These are phyloP conservation scores for Thalassia testudinum DNA, from an alignment of 116 monocot species.

Conservation along the genomic window DNA sequence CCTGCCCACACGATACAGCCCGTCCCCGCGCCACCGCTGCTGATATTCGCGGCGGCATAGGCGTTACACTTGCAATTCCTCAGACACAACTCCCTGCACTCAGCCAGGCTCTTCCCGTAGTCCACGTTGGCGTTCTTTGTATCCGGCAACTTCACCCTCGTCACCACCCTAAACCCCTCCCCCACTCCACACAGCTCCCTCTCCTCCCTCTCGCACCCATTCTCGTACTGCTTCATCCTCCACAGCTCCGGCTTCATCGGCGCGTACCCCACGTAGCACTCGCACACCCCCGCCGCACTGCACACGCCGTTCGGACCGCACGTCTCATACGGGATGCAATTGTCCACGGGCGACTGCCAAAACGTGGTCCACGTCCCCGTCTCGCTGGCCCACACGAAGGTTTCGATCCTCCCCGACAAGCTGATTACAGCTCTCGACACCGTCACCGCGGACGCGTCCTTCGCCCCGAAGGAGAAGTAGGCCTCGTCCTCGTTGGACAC, in stretches of 20 bases:
- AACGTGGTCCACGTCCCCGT: constrained; percentile 1
- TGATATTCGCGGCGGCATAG: constrained; percentile 1
- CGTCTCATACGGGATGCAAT: constrained; percentile 1
- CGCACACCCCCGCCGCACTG: constrained; percentile 4
- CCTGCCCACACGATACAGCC: constrained; percentile 9
- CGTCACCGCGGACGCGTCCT: not conserved
- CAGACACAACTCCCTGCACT: constrained; percentile 6
- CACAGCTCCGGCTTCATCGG: constrained; percentile 3
- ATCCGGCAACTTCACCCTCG: constrained; percentile 8
- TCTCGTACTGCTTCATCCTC: not conserved
- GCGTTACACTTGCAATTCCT: constrained; percentile 17
- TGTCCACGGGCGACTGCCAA: not conserved
- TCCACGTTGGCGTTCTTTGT: not conserved
- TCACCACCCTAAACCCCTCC: constrained; percentile 6
- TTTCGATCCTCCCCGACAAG: not conserved
- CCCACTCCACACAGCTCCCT: constrained; percentile 6
- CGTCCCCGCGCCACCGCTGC: not conserved
- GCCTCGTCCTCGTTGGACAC: not conserved
- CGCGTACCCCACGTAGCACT: constrained; percentile 9
- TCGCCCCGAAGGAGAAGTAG: not conserved
- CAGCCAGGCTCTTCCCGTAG: not conserved
- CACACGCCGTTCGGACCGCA: constrained; percentile 20
- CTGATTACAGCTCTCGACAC: not conserved
- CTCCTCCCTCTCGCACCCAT: constrained; percentile 10
- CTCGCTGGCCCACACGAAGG: not conserved